Base-by-base conservation (phyloP, 768 basidiomycete genomes). In the Xerocomellus dryophilus region DNA sequence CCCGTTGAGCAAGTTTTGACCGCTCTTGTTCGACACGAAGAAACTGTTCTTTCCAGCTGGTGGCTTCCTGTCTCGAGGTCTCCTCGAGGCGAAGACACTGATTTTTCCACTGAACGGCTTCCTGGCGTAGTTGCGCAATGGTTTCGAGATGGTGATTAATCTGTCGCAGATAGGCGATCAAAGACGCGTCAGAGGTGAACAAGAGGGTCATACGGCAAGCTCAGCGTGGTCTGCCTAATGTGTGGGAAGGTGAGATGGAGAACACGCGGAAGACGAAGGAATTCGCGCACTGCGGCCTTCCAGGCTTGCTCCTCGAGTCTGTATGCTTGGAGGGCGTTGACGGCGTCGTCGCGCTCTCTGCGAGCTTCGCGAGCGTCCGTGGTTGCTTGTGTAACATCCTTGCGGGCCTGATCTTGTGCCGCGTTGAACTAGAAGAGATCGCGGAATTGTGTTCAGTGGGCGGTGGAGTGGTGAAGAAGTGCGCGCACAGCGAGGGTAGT, bases 31-130 rank as follows among this genome's bases (percentile, higher is more conserved):
- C 87, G 42, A 88, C 85, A 15, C 86, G 81, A 35, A 84, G 72
- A 66, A 88, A 90, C 60, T 88, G 86, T 20, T 88, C 87, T 66
- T 90, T 89, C 88, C 88, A 90, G 60, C 85, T 85, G 49, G 76
- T 74, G 0, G 86, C 80, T 55, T 79, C 77, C 29, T 71, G 71
- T 43, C 75, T 70, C 10, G 77, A 74, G 1, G 75, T 69, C 49
- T 80, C 78, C 47, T 79, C 77, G 27, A 76, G 66, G 27, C 78
- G 75, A 20, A 73, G 63, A 45, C 76, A 74, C 61, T 90, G 88
- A 46, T 84, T 81, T 67, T 88, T 88, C 86, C 86, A 88, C 49
- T 89, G 86, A 0, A 70, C 72, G 0, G 81, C 74, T 65, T 91
- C 87, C 45, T 84, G 77, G 23, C 81, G 80, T 29, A 89, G 74